These are phyloP conservation scores for Lizonia empirigonia DNA, from an alignment of 2,329 filamentous ascomycete genomes.

Conservation along the genomic window DNA sequence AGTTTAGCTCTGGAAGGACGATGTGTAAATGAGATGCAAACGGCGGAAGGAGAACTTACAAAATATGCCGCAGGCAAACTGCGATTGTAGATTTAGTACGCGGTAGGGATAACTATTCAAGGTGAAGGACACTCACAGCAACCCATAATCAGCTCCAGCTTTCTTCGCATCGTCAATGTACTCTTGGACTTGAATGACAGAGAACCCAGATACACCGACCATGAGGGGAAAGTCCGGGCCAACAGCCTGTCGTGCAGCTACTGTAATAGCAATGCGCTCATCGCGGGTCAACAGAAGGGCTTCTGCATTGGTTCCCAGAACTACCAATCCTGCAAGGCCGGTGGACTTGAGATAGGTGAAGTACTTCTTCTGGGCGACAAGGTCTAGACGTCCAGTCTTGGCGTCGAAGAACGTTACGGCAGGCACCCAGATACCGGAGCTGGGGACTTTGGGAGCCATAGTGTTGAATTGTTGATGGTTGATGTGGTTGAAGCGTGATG, in stretches of 20 bases:
- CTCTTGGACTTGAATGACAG: conserved; percentile 52
- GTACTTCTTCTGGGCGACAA: conserved; percentile 51
- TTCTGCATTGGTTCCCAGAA: conserved; percentile 56
- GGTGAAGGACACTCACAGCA: conserved; percentile 32
- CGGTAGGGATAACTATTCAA: background rate
- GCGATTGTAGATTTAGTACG: background rate
- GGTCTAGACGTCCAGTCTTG: conserved; percentile 49
- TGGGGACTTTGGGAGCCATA: conserved; percentile 14
- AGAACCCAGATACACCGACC: conserved; percentile 52
- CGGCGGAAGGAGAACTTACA: too few relatives aligned
- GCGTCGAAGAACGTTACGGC: conserved; percentile 55
- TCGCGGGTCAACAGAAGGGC: conserved; percentile 53
- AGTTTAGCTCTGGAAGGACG: too few relatives aligned
- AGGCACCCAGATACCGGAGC: conserved; percentile 45
- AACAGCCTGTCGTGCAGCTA: conserved; percentile 50
- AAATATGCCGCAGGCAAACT: conserved; percentile 52
- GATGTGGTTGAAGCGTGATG: background rate
- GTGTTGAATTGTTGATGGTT: background rate
- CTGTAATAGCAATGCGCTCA: conserved; percentile 50
- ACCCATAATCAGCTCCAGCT: conserved; percentile 51
- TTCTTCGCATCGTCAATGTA: conserved; percentile 50
- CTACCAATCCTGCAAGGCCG: conserved; percentile 52
- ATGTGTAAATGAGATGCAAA: too few relatives aligned
- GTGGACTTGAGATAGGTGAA: conserved; percentile 52
- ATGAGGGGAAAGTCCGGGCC: conserved; percentile 52